These are phyloP conservation scores for Aspergillus sp. DNA, from an alignment of 2,329 filamentous ascomycete genomes.

Conservation along the genomic window DNA sequence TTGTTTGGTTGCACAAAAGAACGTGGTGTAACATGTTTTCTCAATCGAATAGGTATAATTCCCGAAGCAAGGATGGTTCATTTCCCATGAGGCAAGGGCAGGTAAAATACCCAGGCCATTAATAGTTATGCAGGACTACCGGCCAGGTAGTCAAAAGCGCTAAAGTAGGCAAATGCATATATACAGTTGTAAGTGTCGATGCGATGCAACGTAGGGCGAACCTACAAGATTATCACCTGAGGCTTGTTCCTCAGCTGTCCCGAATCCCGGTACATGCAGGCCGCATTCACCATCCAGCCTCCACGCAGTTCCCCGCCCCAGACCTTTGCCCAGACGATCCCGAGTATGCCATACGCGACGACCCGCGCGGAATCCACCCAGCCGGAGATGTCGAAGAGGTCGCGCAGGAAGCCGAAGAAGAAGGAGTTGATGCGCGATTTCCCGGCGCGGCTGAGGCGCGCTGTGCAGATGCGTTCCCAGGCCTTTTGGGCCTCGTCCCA, in stretches of 20 bases:
- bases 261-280: constrained; percentile 47
- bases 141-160: not conserved
- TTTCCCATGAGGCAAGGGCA: no score
- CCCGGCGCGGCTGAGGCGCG: constrained; percentile 35
- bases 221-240: constrained; percentile 38
- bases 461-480: constrained; percentile 68
- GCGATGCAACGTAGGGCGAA: not conserved
- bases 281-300: constrained; percentile 65
- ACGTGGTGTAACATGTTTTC: not conserved
- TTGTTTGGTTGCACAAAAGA: no score
- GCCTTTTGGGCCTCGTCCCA: constrained; percentile 75
- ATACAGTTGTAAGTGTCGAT: not conserved
- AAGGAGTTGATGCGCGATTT: constrained; percentile 29
- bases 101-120: no score
- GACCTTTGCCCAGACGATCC: constrained; percentile 63
- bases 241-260: constrained; percentile 44
- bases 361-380: constrained; percentile 58
- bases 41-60: not conserved
- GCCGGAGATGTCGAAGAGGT: constrained; percentile 39
- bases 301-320: constrained; percentile 59
- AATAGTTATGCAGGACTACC: no score
- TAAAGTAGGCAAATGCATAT: not conserved
- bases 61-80: no score
- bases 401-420: constrained; percentile 37
- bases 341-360: constrained; percentile 57